Evolutionary conservation across 2,329 filamentous ascomycete species (phyloP), one percentile per base, ranked within the genome.

Genomic region (Trichoderma endophyticum): DNA sequence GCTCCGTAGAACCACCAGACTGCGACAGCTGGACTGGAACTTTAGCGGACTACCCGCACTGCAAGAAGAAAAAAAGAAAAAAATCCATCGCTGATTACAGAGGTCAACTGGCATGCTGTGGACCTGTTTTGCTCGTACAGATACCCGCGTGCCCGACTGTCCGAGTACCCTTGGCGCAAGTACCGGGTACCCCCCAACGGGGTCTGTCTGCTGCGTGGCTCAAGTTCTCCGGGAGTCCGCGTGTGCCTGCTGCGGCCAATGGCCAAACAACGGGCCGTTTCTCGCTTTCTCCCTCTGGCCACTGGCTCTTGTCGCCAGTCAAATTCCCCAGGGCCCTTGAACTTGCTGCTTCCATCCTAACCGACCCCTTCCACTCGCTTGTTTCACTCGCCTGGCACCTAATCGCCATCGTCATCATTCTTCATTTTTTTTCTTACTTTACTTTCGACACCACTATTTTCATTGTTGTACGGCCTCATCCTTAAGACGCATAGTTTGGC

Each of bases 311-410:
- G n/a, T 61, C 18, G 28, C 56, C 56, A 1, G 9, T 57, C 48
- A 21, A 62, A 64, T 34, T 30, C 32, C 66, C 43, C 34, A 70
- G 32, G 18, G 32, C 30, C 63, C 30, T 66, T 51, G 63, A 71
- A 57, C 39, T 36, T 68, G 26, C 51, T 61, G n/a, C 63, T 63
- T 63, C 21, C 54, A 56, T 71, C 69, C 61, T 28, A 56, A 56
- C 56, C 63, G 65, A 57, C 70, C 54, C 39, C 64, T 71, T 71
- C 63, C 70, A 69, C 30, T 71, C 70, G 70, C 70, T 71, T 68
- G 62, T 71, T 70, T 70, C 57, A 67, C 64, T 57, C 51, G 24
- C 51, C 32, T 57, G 54, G 39, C 39, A 32, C 18, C n/a, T 30
- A 18, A 57, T 67, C 64, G 64, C 64, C 64, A 24, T 57, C 57